Evolutionary conservation across 2,329 filamentous ascomycete species (phyloP).

Genomic region (Colletotrichum sp.): DNA sequence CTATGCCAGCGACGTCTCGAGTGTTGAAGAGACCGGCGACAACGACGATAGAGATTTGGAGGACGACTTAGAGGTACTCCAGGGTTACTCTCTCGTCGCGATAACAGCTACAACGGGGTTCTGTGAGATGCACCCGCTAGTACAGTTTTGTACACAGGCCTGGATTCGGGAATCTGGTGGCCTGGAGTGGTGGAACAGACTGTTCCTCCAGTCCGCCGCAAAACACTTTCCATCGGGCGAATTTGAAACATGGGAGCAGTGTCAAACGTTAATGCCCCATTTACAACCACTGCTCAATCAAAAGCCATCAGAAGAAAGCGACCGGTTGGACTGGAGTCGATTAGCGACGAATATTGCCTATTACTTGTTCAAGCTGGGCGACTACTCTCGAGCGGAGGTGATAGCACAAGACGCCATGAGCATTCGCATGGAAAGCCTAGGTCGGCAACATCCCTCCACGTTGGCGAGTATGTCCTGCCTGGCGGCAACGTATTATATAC

Average conservation of each 20-base stretch:
- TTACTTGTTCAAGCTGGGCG: neutral
- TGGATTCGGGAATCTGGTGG: constrained; percentile 24
- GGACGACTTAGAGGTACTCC: constrained; percentile 34
- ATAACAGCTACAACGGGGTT: constrained; percentile 7
- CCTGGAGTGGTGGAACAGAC: neutral
- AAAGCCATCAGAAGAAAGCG: neutral
- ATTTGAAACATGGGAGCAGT: neutral
- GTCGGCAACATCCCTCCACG: neutral
- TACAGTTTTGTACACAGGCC: constrained; percentile 29
- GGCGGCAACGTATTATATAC: rapidly evolving
- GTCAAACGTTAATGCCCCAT: neutral
- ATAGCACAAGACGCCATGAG: neutral
- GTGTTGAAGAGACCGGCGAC: neutral
- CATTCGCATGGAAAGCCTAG: neutral
- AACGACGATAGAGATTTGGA: neutral
- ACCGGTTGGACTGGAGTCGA: neutral
- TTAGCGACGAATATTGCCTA: constrained; percentile 11
- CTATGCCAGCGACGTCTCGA: neutral
- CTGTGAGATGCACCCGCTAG: constrained; percentile 48
- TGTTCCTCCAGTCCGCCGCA: constrained; percentile 13
- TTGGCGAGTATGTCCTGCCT: rapidly evolving
- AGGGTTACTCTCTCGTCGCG: constrained; percentile 40
- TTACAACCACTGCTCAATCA: neutral
- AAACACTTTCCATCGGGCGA: neutral
- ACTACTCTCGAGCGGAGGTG: neutral